phyloP scores from a whole-genome alignment of 805 yeast species.

The Candida ficus region DNA sequence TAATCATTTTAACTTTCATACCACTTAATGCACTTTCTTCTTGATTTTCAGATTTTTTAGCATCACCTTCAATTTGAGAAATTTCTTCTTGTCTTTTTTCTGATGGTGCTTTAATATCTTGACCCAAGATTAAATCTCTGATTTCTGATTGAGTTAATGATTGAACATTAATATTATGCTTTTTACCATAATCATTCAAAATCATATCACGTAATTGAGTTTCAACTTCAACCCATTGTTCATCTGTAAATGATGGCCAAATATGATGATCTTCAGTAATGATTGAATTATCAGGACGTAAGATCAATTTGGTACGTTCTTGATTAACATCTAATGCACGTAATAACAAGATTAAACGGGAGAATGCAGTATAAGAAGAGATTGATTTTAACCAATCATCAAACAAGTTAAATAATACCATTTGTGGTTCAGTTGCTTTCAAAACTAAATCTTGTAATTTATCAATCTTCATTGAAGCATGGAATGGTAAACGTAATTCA shows the following conservation, averaged over 20 bases:
- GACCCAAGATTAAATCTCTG: slow-evolving; percentile 90
- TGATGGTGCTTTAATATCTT: slow-evolving; percentile 87
- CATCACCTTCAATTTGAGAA: slow-evolving; percentile 58
- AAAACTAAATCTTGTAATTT: slow-evolving; percentile 73
- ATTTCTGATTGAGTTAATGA: slow-evolving; percentile 91
- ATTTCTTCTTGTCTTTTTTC: slow-evolving; percentile 79
- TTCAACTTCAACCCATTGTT: slow-evolving; percentile 91
- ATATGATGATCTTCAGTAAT: slow-evolving; percentile 72
- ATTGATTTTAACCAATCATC: slow-evolving; percentile 89
- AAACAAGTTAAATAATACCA: slow-evolving; percentile 84
- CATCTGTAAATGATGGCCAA: slow-evolving; percentile 89
- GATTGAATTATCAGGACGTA: slow-evolving; percentile 70
- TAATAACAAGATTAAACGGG: slow-evolving; percentile 76
- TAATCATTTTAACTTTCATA: slow-evolving; percentile 76
- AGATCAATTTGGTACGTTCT: slow-evolving; percentile 68
- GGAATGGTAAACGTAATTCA: slow-evolving; percentile 85
- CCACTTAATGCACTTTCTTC: slow-evolving; percentile 31
- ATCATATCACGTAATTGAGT: slow-evolving; percentile 83
- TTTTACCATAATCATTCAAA: slow-evolving; percentile 75
- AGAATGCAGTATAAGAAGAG: slow-evolving; percentile 90
- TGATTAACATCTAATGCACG: slow-evolving; percentile 76
- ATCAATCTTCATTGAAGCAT: slow-evolving; percentile 76
- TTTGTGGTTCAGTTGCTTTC: slow-evolving; percentile 87
- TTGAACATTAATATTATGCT: slow-evolving; percentile 79
- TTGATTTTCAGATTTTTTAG: slow-evolving; percentile 32